Evolutionary conservation across 371 early-diverging fungal genomes (phyloP), one percentile per base, ranked within the genome.

Genomic region (Gilbertella persicaria): DNA sequence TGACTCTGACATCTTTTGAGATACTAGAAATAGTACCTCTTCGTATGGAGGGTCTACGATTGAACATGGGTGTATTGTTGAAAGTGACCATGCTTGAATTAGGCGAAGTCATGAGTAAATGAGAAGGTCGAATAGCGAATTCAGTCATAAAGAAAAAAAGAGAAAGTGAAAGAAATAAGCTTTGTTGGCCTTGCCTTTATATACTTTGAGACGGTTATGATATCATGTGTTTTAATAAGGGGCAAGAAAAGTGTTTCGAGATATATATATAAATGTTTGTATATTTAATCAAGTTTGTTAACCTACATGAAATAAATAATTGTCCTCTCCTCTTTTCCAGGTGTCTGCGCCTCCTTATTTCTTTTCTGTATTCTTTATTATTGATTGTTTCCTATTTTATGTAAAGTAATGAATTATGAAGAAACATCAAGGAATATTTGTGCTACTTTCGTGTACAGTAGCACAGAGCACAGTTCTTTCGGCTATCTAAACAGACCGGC

Each of bases 1-100:
- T 52, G 8, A 46, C 50, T 25, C 56, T 39, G 4, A 62, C 48
- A 20, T 62, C 56, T 39, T 62, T 62, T 25, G 56, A 50, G 21
- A 62, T 50, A 29, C 62, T 62, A 12, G 62, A 40, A 30, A 62
- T 56, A 3, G 62, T 62, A n/a, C 55, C 56, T 47, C 56, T 44
- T 39, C 51, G 45, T 17, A 62, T 47, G 26, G 62, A 62, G 19
- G 56, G 23, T n/a, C 55, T 44, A 39, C 60, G 49, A 21, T 28
- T 38, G 26, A 57, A 37, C n/a, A 6, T 17, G 14, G 30, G 30
- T 2, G n/a, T 16, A 25, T 25, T 20, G 29, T 46, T 28, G 28
- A 37, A 29, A 26, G 13, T 43, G 17, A 21, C 29, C 30, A 21
- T 21, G 28, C 47, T 50, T 45, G 26, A 12, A 24, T 45, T 20